Evolutionary conservation across 768 basidiomycete genomes (phyloP).

Genomic region (Xerocomus potaroensis): DNA sequence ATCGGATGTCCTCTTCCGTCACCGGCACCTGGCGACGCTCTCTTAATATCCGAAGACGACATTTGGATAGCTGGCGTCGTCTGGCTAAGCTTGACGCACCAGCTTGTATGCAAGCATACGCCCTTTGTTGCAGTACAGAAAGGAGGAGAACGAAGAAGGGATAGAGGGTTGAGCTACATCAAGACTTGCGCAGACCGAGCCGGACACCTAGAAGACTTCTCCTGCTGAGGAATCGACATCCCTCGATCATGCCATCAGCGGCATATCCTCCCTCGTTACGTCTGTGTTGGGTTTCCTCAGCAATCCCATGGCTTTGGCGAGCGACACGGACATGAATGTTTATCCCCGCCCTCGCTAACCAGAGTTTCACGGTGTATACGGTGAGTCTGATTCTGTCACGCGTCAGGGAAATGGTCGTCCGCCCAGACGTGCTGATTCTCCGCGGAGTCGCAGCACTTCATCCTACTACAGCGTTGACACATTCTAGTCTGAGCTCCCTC

Average conservation of each 20-base stretch:
- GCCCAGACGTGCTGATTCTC: neutral
- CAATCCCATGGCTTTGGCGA: slow-evolving; percentile 1
- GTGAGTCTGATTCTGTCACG: slow-evolving; percentile 11
- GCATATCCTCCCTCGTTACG: slow-evolving; percentile 12
- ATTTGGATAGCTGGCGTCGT: too few species aligned
- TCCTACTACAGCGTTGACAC: slow-evolving; percentile 31
- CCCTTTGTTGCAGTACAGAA: too few species aligned
- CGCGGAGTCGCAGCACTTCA: slow-evolving; percentile 8
- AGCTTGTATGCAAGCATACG: too few species aligned
- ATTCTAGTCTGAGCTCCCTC: slow-evolving; percentile 49
- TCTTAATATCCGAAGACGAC: slow-evolving; percentile 23
- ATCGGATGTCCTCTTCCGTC: too few species aligned
- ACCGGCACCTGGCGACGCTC: slow-evolving; percentile 22
- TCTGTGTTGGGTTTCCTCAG: slow-evolving; percentile 13
- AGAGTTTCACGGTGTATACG: slow-evolving; percentile 21
- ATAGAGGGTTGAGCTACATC: too few species aligned
- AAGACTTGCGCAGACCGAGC: too few species aligned
- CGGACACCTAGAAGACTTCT: neutral
- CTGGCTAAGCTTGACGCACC: too few species aligned
- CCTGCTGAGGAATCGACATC: slow-evolving; percentile 2
- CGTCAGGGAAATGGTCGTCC: slow-evolving; percentile 4
- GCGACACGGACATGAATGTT: neutral
- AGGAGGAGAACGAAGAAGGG: too few species aligned
- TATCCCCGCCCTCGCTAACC: neutral
- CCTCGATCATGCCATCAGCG: slow-evolving; percentile 19